phyloP scores from a whole-genome alignment of 2,329 filamentous ascomycete genomes.

The Akanthomyces uredinophilus region DNA sequence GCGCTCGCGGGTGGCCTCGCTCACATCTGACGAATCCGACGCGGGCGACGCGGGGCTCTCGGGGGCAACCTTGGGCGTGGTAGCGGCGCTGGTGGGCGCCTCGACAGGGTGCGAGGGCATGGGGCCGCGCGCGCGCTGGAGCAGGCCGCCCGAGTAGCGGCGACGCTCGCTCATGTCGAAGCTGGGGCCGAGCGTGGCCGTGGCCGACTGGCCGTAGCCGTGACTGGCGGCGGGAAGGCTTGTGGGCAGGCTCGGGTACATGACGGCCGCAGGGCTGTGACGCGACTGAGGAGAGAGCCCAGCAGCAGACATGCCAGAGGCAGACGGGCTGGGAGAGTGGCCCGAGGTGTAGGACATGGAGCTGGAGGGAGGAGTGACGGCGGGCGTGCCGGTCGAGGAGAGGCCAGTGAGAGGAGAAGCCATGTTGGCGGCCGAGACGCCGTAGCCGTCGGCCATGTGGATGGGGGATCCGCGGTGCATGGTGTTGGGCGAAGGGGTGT shows the following conservation, averaged over 20 bases:
- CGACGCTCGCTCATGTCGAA: conserved; percentile 60
- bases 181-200: conserved; percentile 65
- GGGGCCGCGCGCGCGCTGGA: conserved; percentile 51
- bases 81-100: conserved; percentile 35
- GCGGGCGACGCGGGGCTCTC: conserved; percentile 49
- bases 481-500: conserved; percentile 49
- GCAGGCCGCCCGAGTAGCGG: conserved; percentile 61
- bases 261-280: conserved; percentile 54
- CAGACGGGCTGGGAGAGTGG: conserved; percentile 70
- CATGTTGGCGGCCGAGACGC: conserved; percentile 50
- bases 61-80: conserved; percentile 39
- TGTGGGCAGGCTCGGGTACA: conserved; percentile 65
- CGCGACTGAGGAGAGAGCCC: conserved; percentile 53
- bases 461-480: conserved; percentile 32
- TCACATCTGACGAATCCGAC: conserved; percentile 47
- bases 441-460: conserved; percentile 29
- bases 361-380: conserved; percentile 70
- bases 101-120: conserved; percentile 29
- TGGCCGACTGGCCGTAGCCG: conserved; percentile 64
- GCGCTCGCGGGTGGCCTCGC: conserved; percentile 47
- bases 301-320: conserved; percentile 55
- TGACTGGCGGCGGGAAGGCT: conserved; percentile 58
- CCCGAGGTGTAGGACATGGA: conserved; percentile 72
- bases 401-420: conserved; percentile 56
- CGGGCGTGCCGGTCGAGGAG: conserved; percentile 65